Base-by-base conservation (phyloP, 257 asterid species). In the Lantana camara region DNA sequence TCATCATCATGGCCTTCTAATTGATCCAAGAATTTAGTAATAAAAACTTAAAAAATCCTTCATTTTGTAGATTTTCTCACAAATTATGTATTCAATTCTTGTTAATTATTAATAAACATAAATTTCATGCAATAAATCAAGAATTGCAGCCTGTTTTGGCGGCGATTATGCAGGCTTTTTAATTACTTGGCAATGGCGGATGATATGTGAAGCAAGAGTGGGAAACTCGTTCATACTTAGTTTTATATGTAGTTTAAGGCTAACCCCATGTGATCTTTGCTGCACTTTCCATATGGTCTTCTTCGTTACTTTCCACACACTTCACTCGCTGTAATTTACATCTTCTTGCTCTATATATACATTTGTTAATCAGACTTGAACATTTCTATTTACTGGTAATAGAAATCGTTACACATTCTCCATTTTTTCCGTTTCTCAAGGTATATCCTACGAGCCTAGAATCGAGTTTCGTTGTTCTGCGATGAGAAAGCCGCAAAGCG, bases 221-320 rank as follows among this genome's bases (percentile, higher is more conserved):
- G 66, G 56, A 17, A 82, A 67, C 75, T 72, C 80, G 74, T 80
- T 79, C 54, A 47, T 54, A 48, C 1, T 69, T 73, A 54, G 9
- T 71, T 60, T 66, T 41, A 23, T 38, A 24, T 34, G 37, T 67
- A 7, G n/a, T 22, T 23, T 21, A 41, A 52, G 22, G 80, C 68
- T 73, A 82, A 78, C 76, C 94, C 91, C 98, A 91, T 91, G 98
- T 91, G 96, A 91, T 68, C 79, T 69, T 79, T 30, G 72, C 83
- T 79, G 85, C 95, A 75, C 82, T 84, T 82, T 64, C 65, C 89
- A 76, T 85, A 89, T 82, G 50, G 13, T 79, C 77, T 64, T 69
- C 84, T 27, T 80, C 76, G 77, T 72, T 69, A 35, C 84, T 62
- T 73, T 60, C 27, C 34, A 62, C 71, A 73, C 77, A 68, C 56